Evolutionary conservation across 352 stramenopile genomes (phyloP).

Genomic region (Pythium brachiatum): DNA sequence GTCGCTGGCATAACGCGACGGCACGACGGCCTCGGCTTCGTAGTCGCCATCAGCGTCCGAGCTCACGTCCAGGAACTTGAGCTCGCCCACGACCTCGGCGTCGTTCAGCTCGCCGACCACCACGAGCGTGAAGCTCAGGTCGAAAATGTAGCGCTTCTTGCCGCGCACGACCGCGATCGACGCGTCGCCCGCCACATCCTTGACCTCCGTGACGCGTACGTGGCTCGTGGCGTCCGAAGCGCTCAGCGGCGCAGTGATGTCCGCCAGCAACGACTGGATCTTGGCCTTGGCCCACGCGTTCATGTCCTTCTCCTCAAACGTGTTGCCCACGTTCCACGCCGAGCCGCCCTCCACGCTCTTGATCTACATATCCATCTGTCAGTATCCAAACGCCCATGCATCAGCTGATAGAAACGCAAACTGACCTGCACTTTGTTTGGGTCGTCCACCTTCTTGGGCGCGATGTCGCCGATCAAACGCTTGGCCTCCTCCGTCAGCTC

Average conservation of each 20-base stretch:
- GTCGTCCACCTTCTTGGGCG: constrained; percentile 82
- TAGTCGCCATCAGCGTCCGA: constrained; percentile 71
- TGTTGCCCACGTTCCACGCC: constrained; percentile 93
- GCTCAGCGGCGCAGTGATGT: constrained; percentile 38
- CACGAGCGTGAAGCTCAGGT: constrained; percentile 64
- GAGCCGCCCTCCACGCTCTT: constrained; percentile 84
- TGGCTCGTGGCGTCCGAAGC: constrained; percentile 29
- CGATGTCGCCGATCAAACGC: constrained; percentile 96
- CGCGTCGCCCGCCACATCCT: constrained; percentile 89
- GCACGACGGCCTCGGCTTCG: constrained; percentile 67
- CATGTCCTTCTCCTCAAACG: constrained; percentile 93
- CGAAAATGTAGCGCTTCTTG: constrained; percentile 93
- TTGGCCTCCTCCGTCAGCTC: constrained; percentile 97
- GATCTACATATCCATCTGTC: constrained; percentile 34
- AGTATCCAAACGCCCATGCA: background rate
- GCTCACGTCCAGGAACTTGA: constrained; percentile 83
- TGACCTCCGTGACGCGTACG: constrained; percentile 63
- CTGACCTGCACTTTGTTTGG: constrained; percentile 53
- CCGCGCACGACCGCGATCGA: constrained; percentile 91
- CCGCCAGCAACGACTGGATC: constrained; percentile 58
- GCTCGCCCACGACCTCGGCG: constrained; percentile 36
- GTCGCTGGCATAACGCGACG: constrained; percentile 66
- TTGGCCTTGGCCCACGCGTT: constrained; percentile 79
- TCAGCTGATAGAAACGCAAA: background rate
- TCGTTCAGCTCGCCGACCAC: constrained; percentile 13